Evolutionary conservation across 2,329 filamentous ascomycete genomes (phyloP), one percentile per base, ranked within the genome.

Genomic region (Lachnellula arida): DNA sequence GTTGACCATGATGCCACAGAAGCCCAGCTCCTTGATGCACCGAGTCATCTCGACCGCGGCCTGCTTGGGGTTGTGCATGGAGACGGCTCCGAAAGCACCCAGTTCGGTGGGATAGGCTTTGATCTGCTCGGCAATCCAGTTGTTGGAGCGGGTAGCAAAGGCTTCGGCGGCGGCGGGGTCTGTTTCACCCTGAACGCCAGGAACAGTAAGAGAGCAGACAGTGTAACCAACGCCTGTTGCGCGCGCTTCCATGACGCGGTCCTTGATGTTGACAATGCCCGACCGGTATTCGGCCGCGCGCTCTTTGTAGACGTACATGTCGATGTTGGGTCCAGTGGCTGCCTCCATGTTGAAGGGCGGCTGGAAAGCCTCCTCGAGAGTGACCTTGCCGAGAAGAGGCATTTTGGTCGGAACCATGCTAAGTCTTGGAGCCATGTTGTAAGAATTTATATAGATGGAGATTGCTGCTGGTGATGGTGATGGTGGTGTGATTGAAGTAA

Each of bases 1-100:
- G 64, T 85, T 85, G 46, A 87, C 76, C 4, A 87, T 70, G 3
- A 77, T 81, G 2, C 84, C 84, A 57, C 81, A 78, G 72, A 87
- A 86, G n/a, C 82, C 81, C 49, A 79, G 73, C 57, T 83, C 68
- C 1, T 72, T 78, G 5, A 87, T 58, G 51, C 78, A 81, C 50
- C 81, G 74, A 46, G 69, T 67, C 2, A 84, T 72, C 59, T 84
- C 81, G 2, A 68, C 70, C 1, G 75, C 74, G 8, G 80, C 80
- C 53, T 79, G 70, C 0, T 70, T 61, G 0, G 80, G 79, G 60
- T 81, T 71, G 65, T 82, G 80, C 80, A 79, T 79, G 14, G 77
- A 78, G 0, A 79, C 67, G 1, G 75, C 73, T 0, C 37, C 76
- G 57, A 79, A 77, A 6, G 76, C 76, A n/a, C 76, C 76, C 6